phyloP scores from a whole-genome alignment of 2,329 filamentous ascomycete species.

The Bimuria novae-zelandiae region DNA sequence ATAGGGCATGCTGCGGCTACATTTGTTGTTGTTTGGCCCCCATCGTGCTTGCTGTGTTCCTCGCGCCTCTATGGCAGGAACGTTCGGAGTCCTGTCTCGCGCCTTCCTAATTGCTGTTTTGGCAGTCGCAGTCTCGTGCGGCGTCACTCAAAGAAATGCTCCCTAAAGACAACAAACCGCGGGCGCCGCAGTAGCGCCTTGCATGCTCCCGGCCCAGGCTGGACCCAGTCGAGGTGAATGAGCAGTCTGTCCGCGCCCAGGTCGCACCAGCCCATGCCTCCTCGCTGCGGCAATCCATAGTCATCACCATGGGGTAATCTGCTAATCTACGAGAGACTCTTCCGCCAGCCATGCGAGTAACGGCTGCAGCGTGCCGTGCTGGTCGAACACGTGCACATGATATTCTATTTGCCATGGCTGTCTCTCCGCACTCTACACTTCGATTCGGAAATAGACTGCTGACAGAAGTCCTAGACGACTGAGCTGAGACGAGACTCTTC shows the following conservation, averaged over 20 bases:
- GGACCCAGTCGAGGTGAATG: background rate
- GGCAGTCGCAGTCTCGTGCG: background rate
- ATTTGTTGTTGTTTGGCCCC: background rate
- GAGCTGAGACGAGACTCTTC: slow-evolving; percentile 8
- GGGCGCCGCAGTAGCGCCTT: slow-evolving; percentile 1
- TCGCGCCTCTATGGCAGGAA: background rate
- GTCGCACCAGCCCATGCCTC: background rate
- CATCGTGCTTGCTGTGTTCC: background rate
- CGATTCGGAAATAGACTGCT: no score
- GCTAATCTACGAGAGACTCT: no score
- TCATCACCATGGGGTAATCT: no score
- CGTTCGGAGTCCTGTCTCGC: background rate
- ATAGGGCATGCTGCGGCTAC: background rate
- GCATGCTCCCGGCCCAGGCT: background rate
- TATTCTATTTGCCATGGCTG: no score
- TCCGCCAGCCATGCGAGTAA: no score
- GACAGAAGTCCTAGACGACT: slow-evolving; percentile 1
- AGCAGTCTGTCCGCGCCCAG: background rate
- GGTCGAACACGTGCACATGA: background rate
- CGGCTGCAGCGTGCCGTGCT: no score
- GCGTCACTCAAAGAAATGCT: background rate
- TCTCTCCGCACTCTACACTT: background rate
- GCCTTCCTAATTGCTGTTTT: slow-evolving; percentile 1
- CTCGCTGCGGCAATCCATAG: background rate
- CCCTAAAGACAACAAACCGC: background rate